phyloP scores from a whole-genome alignment of 257 asterid genomes.

The Solanum ossicruentum region DNA sequence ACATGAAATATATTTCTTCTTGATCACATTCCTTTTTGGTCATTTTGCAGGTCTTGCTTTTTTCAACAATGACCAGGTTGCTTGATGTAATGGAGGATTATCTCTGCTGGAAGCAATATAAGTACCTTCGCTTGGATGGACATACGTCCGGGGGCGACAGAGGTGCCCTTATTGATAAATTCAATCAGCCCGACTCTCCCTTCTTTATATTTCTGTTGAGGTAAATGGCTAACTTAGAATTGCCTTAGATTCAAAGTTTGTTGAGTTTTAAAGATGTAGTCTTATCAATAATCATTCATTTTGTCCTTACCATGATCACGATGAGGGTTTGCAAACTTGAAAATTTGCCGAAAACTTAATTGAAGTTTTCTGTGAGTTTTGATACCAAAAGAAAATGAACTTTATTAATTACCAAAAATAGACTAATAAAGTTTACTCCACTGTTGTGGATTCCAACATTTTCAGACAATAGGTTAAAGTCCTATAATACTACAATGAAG shows the following conservation, averaged over 20 bases:
- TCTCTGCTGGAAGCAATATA: slow-evolving; percentile 91
- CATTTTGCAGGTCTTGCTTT: slow-evolving; percentile 73
- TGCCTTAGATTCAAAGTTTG: neutral
- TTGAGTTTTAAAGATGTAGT: neutral
- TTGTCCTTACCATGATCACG: neutral
- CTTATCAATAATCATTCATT: neutral
- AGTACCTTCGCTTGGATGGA: slow-evolving; percentile 90
- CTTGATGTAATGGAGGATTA: slow-evolving; percentile 99
- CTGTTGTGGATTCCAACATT: neutral
- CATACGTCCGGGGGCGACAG: slow-evolving; percentile 99
- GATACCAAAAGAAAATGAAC: neutral
- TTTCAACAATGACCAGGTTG: slow-evolving; percentile 97
- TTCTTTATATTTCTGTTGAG: slow-evolving; percentile 92
- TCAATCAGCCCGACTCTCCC: slow-evolving; percentile 83
- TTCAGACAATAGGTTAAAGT: neutral
- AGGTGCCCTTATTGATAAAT: slow-evolving; percentile 78
- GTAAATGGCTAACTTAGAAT: slow-evolving; percentile 26
- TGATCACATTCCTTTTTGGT: neutral
- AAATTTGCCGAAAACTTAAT: neutral
- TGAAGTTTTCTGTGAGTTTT: neutral
- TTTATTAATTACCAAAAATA: neutral
- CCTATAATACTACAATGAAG: neutral
- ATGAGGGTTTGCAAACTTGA: neutral
- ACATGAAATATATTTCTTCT: neutral
- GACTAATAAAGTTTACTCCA: neutral